phyloP scores from a whole-genome alignment of 208 protist species.

The Endotrypanum monterogeii region DNA sequence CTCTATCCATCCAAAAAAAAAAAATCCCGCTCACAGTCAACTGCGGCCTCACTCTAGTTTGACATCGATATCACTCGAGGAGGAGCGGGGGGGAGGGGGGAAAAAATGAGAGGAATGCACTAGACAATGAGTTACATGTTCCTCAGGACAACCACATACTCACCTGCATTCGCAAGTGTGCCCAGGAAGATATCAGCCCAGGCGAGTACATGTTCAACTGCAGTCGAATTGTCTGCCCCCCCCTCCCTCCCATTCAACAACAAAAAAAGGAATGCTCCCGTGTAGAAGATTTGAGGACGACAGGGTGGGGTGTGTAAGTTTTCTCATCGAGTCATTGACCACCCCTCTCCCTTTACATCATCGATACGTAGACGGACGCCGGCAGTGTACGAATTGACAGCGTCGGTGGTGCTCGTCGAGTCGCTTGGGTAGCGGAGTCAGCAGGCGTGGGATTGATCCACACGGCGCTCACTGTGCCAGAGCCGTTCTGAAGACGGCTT shows the following conservation, averaged over 20 bases:
- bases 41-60: neutral
- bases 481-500: neutral
- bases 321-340: neutral
- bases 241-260: too few species aligned
- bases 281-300: neutral
- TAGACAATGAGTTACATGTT: too few species aligned
- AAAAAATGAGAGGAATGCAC: too few species aligned
- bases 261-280: too few species aligned
- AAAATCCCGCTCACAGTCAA: neutral
- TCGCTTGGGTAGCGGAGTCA: conserved; percentile 16
- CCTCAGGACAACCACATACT: too few species aligned
- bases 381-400: conserved; percentile 15
- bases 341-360: conserved; percentile 4
- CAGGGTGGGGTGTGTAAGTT: neutral
- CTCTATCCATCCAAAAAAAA: neutral
- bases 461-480: conserved; percentile 2
- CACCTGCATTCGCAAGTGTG: too few species aligned
- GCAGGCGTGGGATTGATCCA: conserved; percentile 22
- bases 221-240: too few species aligned
- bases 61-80: neutral
- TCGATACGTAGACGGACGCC: conserved; percentile 21
- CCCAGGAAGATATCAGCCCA: too few species aligned
- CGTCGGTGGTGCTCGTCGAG: conserved; percentile 6
- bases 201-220: too few species aligned
- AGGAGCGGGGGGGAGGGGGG: neutral